Evolutionary conservation across 208 protist species (phyloP), one percentile per base, ranked within the genome.

Genomic region (Trypanosoma vivax): DNA sequence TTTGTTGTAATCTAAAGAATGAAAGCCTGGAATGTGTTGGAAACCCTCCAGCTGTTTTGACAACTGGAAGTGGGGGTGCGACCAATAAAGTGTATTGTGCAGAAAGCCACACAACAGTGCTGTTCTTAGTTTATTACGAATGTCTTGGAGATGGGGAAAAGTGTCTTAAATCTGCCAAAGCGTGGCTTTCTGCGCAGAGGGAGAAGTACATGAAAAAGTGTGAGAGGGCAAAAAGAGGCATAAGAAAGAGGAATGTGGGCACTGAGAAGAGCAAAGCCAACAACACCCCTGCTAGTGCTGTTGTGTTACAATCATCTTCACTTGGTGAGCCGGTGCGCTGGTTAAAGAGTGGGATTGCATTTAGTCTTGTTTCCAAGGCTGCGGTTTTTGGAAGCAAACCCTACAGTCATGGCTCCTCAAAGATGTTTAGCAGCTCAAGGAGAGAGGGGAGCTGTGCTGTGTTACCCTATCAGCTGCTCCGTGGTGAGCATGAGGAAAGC

Each of bases 51-150:
- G 23, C 23, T 7, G 11, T 16, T 5, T 13, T 31, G 25, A 9
- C 43, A 6, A 19, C 5, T 10, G n/a, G 30, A 9, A 24, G 23
- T 16, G 43, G 43, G 21, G 21, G 9, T 24, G 43, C 10, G 43
- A 49, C 6, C 21, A 13, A 5, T 19, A n/a, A n/a, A n/a, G n/a
- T n/a, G n/a, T n/a, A n/a, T n/a, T n/a, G n/a, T n/a, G n/a, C n/a
- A n/a, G n/a, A n/a, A n/a, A n/a, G n/a, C n/a, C n/a, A n/a, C n/a
- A n/a, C n/a, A n/a, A n/a, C n/a, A n/a, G n/a, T n/a, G n/a, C n/a
- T n/a, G n/a, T 76, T 90, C 25, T 76, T 76, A 30, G 57, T 90
- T 2, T 79, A 82, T 60, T 90, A 85, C 56, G 60, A 65, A 23
- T 58, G 70, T 4, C 61, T 90, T 4, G 78, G 83, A 6, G 64